Percentiles rank a stretch among this genome's conserved stretches.
Conservation (phyloP, 2,329 filamentous ascomycete species). For the Cyphellophora attinorum region DNA sequence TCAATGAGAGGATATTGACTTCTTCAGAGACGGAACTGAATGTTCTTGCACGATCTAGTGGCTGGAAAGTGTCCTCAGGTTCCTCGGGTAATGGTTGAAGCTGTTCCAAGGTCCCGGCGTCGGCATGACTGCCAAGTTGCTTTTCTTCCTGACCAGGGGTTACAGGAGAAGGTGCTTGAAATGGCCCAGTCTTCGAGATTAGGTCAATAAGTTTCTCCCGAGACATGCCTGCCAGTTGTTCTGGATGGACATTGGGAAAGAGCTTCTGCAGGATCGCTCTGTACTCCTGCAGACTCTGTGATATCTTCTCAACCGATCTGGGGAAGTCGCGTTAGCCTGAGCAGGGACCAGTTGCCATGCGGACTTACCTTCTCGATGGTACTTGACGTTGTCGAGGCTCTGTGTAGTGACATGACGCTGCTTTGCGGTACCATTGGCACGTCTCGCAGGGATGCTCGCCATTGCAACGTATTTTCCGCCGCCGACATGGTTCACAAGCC, state of each 20-base stretch:
- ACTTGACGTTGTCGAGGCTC: conserved; percentile 69
- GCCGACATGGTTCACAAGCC: conserved; percentile 67
- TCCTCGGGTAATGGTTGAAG: conserved; percentile 69
- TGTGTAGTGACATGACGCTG: conserved; percentile 70
- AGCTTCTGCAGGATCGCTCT: conserved; percentile 52
- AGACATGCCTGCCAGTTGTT: conserved; percentile 42
- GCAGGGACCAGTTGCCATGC: conserved; percentile 2
- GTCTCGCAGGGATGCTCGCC: conserved; percentile 73
- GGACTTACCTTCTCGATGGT: conserved; percentile 63
- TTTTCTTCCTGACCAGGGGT: conserved; percentile 36
- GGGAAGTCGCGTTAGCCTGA: conserved; percentile 7
- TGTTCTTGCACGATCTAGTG: conserved; percentile 31
- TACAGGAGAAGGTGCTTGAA: conserved; percentile 31
- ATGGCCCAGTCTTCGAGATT: conserved; percentile 38
- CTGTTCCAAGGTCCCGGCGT: conserved; percentile 45
- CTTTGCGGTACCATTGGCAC: conserved; percentile 71
- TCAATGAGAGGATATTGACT: conserved; percentile 57
- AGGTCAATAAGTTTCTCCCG: conserved; percentile 52
- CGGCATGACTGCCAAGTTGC: conserved; percentile 31
- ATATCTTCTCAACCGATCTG: conserved; percentile 52
- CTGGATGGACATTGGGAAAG: conserved; percentile 50
- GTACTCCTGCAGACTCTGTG: conserved; percentile 58
- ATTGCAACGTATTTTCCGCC: conserved; percentile 76
- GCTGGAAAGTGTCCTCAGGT: conserved; percentile 28
- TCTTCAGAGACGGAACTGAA: conserved; percentile 60